Percentiles rank a stretch among this genome's conserved stretches.
Conservation (phyloP, 108 stramenopile genomes). For the Bacterosira constricta region DNA sequence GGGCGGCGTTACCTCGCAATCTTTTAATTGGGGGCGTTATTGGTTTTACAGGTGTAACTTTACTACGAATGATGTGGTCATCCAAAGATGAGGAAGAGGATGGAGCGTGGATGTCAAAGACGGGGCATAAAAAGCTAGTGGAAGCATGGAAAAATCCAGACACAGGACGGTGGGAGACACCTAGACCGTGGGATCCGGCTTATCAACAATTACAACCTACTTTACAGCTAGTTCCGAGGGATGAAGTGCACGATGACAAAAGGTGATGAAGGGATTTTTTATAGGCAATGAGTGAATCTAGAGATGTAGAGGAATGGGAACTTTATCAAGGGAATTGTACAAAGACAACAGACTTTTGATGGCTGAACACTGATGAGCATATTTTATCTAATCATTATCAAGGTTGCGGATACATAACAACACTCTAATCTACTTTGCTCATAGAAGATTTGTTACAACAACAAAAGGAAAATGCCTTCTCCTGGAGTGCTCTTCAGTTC, state of each 20-base stretch:
- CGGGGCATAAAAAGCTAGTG: constrained; percentile 52
- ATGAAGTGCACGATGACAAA: constrained; percentile 55
- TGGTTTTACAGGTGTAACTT: constrained; percentile 23
- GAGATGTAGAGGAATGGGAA: no score
- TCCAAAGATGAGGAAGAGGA: constrained; percentile 14
- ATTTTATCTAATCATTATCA: no score
- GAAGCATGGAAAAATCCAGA: constrained; percentile 85
- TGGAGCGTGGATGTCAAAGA: constrained; percentile 25
- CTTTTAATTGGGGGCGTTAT: constrained; percentile 47
- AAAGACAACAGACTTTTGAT: no score
- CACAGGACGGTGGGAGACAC: constrained; percentile 76
- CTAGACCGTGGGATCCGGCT: constrained; percentile 80
- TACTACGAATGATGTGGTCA: constrained; percentile 6
- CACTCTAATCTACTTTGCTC: no score
- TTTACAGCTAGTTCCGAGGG: constrained; percentile 69
- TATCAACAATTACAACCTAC: constrained; percentile 68
- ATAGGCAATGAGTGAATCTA: no score
- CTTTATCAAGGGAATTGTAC: no score
- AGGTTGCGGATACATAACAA: no score
- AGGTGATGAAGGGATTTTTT: constrained; percentile 1
- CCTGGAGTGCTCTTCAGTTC: no score
- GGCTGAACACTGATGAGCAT: no score
- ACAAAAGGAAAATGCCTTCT: no score
- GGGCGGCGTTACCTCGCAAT: constrained; percentile 41
- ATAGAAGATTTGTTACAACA: no score